Evolutionary conservation across 768 basidiomycete genomes (phyloP).

Genomic region (Ramaria sp.): DNA sequence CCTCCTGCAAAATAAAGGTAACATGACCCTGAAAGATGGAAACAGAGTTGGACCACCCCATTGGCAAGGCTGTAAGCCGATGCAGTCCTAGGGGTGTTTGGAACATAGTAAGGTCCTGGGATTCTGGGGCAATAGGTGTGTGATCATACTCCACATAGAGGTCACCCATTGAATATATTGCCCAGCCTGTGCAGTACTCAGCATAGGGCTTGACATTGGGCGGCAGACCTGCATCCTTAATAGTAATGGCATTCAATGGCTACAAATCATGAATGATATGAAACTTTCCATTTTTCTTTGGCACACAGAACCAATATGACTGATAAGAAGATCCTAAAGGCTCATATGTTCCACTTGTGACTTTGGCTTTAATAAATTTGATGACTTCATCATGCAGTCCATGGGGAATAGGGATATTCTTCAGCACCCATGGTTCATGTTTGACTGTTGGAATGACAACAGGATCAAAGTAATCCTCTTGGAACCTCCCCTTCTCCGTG

Average conservation of each 20-base stretch:
- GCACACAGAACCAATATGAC: constrained; percentile 27
- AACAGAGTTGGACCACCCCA: constrained; percentile 32
- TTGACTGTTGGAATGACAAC: constrained; percentile 24
- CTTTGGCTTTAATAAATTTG: constrained; percentile 21
- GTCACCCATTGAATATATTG: constrained; percentile 17
- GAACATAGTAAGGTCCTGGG: constrained; percentile 31
- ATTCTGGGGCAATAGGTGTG: constrained; percentile 18
- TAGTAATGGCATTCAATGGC: constrained; percentile 28
- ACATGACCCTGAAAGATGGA: constrained; percentile 32
- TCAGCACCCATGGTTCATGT: constrained; percentile 27
- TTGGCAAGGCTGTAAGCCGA: constrained; percentile 22
- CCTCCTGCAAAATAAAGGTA: constrained; percentile 25
- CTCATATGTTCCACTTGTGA: constrained; percentile 28
- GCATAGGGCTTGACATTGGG: constrained; percentile 26
- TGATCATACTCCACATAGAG: constrained; percentile 14
- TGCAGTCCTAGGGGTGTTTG: constrained; percentile 20
- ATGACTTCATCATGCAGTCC: constrained; percentile 22
- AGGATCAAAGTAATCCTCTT: constrained; percentile 18
- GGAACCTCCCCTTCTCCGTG: constrained; percentile 14
- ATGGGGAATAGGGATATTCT: constrained; percentile 26
- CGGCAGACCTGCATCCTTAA: constrained; percentile 24
- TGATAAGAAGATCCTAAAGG: constrained; percentile 25
- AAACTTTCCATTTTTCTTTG: constrained; percentile 29
- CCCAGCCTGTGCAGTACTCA: constrained; percentile 16
- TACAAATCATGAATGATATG: constrained; percentile 27